phyloP scores from a whole-genome alignment of 169 alveolate genomes.

The Plasmodium berghei region DNA sequence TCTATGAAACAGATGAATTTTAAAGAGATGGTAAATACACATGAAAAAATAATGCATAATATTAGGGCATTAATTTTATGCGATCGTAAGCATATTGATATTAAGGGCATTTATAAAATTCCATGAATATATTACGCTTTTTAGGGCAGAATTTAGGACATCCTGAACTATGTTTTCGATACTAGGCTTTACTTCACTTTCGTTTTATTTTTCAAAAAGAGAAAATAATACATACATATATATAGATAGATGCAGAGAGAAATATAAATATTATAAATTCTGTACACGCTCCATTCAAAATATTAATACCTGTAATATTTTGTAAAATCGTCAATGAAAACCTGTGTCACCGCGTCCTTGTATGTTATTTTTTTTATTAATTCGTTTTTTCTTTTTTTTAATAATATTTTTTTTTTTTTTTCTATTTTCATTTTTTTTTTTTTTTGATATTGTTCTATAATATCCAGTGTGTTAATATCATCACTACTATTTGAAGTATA shows the following conservation, averaged over 20 bases:
- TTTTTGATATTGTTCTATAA: conserved; percentile 60
- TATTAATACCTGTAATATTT: conserved; percentile 60
- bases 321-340: conserved; percentile 55
- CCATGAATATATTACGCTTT: conserved; percentile 31
- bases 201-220: background rate
- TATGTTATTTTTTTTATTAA: conserved; percentile 34
- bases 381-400: conserved; percentile 17
- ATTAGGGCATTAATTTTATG: background rate
- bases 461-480: conserved; percentile 20
- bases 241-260: background rate
- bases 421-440: conserved; percentile 18
- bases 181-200: conserved; percentile 41
- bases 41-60: too few relatives aligned
- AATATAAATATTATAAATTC: too few relatives aligned
- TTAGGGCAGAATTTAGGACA: conserved; percentile 46
- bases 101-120: background rate
- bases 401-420: conserved; percentile 16
- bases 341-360: conserved; percentile 55
- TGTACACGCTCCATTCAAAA: too few relatives aligned
- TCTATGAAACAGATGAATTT: background rate
- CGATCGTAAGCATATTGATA: background rate
- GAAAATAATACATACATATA: background rate
- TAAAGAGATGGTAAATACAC: background rate
- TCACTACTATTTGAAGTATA: conserved; percentile 25
- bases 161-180: conserved; percentile 50